Base-by-base conservation (phyloP, 2,329 filamentous ascomycete genomes). In the Orbilia quercus region DNA sequence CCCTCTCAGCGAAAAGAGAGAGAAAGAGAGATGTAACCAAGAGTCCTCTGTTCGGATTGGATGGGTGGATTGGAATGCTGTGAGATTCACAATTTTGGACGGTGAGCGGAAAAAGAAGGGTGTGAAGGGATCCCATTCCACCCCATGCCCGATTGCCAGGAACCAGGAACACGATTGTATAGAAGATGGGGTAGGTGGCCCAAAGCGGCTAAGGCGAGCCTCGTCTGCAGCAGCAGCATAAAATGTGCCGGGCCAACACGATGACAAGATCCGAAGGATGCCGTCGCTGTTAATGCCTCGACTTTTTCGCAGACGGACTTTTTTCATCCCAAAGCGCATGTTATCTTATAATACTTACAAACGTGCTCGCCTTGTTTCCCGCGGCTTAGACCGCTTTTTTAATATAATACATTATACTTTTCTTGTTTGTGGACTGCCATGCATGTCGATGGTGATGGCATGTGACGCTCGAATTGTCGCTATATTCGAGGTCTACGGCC, bases 111-210 rank as follows among this genome's bases (percentile, higher is more conserved):
- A 65, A n/a, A 65, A 65, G 18, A 34, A 58, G 66, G 57, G 66
- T 72, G 67, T 65, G n/a, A n/a, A n/a, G n/a, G n/a, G n/a, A n/a
- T n/a, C n/a, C n/a, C n/a, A n/a, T n/a, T 59, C 28, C n/a, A 44
- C 65, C 59, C 67, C 67, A 72, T 72, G 67, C 64, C 47, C 59
- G 59, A 60, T 72, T 72, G 67, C 67, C 67, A 72, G 67, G 67
- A 72, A 72, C 67, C 67, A 72, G 67, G 67, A 72, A 72, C 67
- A 72, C 18, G 51, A 54, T 53, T 51, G 53, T 38, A 55, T 70
- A 53, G 67, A 54, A 65, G 40, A 59, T 59, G 54, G 67, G 67
- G 59, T 64, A 60, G 53, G 45, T 42, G 36, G 16, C 67, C 67
- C 67, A 62, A 72, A 72, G 45, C 62, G 67, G 67, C 53, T 72